Percentiles rank a stretch among this genome's conserved stretches.
Evolutionary conservation across 2,329 filamentous ascomycete genomes (phyloP).

Genomic region (Elsinoe fawcettii): DNA sequence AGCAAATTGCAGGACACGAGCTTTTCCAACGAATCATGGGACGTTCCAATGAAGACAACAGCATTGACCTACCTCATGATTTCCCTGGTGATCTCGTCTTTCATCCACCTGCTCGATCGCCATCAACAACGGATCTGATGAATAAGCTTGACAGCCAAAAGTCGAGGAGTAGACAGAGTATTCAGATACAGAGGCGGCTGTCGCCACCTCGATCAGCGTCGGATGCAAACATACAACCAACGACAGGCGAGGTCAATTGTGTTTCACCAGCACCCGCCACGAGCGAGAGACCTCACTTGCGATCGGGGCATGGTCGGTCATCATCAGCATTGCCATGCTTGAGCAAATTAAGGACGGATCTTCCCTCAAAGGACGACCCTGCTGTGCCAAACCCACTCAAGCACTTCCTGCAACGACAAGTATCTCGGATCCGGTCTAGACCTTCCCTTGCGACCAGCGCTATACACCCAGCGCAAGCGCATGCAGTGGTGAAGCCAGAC

Average conservation of each 20-base stretch:
- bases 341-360: not conserved
- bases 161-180: not conserved
- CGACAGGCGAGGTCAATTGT: not conserved
- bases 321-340: not conserved
- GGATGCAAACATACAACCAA: not conserved
- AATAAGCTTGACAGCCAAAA: not conserved
- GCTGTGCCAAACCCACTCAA: not conserved
- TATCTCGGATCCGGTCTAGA: not conserved
- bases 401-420: not conserved
- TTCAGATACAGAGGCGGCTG: not conserved
- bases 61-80: not conserved
- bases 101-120: not conserved
- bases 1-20: not conserved
- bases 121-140: not conserved
- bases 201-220: not conserved
- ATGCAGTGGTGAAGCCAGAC: not conserved
- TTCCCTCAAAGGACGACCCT: not conserved
- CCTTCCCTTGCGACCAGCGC: not conserved
- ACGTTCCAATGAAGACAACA: not conserved
- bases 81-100: constrained; percentile 2
- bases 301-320: not conserved
- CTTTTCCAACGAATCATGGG: constrained; percentile 1
- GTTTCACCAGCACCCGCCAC: too few species aligned
- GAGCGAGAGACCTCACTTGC: not conserved
- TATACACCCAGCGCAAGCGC: not conserved